Evolutionary conservation across 2,329 filamentous ascomycete species (phyloP).

Genomic region (Aureobasidium leucospermi): DNA sequence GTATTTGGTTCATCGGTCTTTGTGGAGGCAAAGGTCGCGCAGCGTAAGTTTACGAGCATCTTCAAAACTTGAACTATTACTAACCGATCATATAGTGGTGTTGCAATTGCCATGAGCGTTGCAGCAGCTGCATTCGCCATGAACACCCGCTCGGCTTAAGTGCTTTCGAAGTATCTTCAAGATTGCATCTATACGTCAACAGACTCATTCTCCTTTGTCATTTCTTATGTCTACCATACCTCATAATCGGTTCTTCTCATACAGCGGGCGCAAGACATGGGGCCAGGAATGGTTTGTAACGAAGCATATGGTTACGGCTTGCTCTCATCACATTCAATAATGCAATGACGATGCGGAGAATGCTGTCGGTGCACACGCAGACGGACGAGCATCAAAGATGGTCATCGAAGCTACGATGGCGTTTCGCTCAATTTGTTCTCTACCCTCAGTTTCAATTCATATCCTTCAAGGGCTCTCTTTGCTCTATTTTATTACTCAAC

Average conservation of each 20-base stretch:
- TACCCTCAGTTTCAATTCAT: neutral
- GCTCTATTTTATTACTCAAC: neutral
- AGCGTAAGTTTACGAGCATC: neutral
- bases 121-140: slow-evolving; percentile 9
- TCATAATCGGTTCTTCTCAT: neutral
- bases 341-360: neutral
- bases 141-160: neutral
- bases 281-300: neutral
- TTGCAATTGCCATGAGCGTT: slow-evolving; percentile 10
- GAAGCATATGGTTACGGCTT: slow-evolving; percentile 2
- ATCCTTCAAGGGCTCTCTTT: neutral
- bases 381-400: neutral
- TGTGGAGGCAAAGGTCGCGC: slow-evolving; percentile 5
- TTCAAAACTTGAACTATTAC: neutral
- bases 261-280: slow-evolving; percentile 6
- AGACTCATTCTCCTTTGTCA: neutral
- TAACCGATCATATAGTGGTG: slow-evolving; percentile 1
- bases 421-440: neutral
- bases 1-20: slow-evolving; percentile 6
- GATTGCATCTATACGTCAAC: neutral
- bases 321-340: slow-evolving; percentile 1
- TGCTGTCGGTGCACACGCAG: neutral
- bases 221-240: neutral
- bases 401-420: neutral
- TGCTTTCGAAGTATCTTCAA: neutral